These are phyloP conservation scores for Glycyrrhiza uralensis DNA, from an alignment of 306 rosid species.

Conservation along the genomic window DNA sequence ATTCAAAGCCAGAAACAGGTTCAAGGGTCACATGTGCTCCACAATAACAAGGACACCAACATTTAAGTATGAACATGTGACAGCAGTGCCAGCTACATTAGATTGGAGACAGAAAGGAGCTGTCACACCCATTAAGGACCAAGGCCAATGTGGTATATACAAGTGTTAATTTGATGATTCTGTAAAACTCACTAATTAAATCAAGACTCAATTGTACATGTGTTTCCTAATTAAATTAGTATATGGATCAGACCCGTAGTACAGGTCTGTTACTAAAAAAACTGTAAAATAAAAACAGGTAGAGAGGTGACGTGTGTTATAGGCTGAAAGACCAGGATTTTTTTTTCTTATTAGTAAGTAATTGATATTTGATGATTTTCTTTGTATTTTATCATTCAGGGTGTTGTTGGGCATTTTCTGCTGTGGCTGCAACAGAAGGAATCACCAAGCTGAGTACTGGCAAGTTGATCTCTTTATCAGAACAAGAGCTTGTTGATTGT, in stretches of 20 bases:
- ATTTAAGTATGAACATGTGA: conserved; percentile 31
- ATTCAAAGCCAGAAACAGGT: conserved; percentile 30
- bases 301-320: no score
- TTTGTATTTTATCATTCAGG: conserved; percentile 1
- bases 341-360: no score
- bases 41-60: conserved; percentile 20
- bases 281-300: no score
- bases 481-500: conserved; percentile 41
- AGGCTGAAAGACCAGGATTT: no score
- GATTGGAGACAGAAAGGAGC: conserved; percentile 44
- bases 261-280: no score
- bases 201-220: background rate
- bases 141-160: conserved; percentile 39
- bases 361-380: no score
- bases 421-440: conserved; percentile 39
- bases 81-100: conserved; percentile 12
- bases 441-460: conserved; percentile 21
- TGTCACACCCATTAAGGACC: conserved; percentile 38
- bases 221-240: background rate
- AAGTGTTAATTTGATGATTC: no score
- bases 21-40: conserved; percentile 36
- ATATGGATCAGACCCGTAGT: no score
- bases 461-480: conserved; percentile 32
- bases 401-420: conserved; percentile 42
- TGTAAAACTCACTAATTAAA: no score